Evolutionary conservation across 108 stramenopile genomes (phyloP).

Genomic region (Chaetoceros muelleri): DNA sequence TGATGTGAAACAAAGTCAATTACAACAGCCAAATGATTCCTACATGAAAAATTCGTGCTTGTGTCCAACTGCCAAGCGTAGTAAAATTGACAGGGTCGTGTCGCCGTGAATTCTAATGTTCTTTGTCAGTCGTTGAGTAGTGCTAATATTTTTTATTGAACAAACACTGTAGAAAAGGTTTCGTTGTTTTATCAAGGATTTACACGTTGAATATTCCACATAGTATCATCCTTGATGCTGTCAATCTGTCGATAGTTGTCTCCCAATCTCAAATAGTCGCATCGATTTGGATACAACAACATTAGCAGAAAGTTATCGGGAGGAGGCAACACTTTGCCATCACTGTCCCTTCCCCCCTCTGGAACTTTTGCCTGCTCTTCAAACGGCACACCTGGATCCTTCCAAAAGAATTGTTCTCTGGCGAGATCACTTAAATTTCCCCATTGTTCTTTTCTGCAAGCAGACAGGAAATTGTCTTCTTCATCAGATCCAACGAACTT

Average conservation of each 20-base stretch:
- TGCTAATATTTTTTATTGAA: too few relatives aligned
- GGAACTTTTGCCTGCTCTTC: constrained; percentile 20
- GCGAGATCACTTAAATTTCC: constrained; percentile 61
- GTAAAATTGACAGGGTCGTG: too few relatives aligned
- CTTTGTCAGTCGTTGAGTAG: too few relatives aligned
- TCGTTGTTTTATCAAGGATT: background rate
- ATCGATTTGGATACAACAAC: constrained; percentile 48
- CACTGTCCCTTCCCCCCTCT: constrained; percentile 47
- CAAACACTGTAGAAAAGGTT: too few relatives aligned
- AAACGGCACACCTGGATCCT: constrained; percentile 26
- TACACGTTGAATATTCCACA: background rate
- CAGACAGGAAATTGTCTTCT: constrained; percentile 20
- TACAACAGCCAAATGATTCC: too few relatives aligned
- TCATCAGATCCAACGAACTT: constrained; percentile 52
- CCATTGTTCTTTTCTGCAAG: constrained; percentile 68
- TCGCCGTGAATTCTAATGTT: too few relatives aligned
- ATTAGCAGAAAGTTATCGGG: constrained; percentile 75
- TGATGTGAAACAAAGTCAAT: too few relatives aligned
- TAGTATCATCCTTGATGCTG: background rate
- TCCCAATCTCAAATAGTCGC: constrained; percentile 72
- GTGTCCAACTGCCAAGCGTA: too few relatives aligned
- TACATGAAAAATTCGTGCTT: too few relatives aligned
- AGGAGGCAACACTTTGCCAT: constrained; percentile 58
- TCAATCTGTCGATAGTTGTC: constrained; percentile 78
- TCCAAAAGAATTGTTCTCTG: constrained; percentile 75